Base-by-base conservation (phyloP, 495 filamentous ascomycete genomes). In the Lasiosphaeria hispida region DNA sequence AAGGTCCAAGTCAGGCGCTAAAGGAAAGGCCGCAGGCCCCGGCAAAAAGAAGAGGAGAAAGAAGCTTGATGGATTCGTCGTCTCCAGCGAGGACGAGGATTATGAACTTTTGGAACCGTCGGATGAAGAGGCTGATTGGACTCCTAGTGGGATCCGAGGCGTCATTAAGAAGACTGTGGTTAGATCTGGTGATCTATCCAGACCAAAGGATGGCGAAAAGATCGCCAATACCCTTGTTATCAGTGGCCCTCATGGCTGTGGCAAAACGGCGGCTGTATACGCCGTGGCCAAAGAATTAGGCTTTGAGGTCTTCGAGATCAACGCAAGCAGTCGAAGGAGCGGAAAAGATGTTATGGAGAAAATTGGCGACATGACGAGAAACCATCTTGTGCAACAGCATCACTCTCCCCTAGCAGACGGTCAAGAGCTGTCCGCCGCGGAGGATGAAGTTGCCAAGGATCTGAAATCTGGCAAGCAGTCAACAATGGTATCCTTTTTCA, bases 281-380 rank as follows among this genome's bases (percentile, higher is more conserved):
- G 95, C 95, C 4, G 88, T 91, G n/a, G 94, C 95, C 2, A 94
- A 92, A 63, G 94, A 99, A 75, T 81, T 96, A 18, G 93, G 86
- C 17, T 97, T 93, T 69, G 90, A 96, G 57, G 84, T 99, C 5
- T 97, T 97, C 63, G 95, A 99, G 71, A 89, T 99, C 64, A 96
- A 95, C 61, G 69, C 93, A 6, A 83, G 90, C 40, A 89, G 79
- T 62, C 84, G 92, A 55, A 78, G 95, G 47, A 95, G 84, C 68
- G 95, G 91, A 10, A 92, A 88, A 67, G 95, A 99, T 66, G 83
- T 99, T 47, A 65, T 95, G 8, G 94, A 97, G 52, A 91, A 82
- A 54, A 90, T 99, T 14, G 95, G 94, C 4, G 91, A 97, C 69
- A 97, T 97, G 95, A 92, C 91, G 11, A 84, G 84, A 57, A 97